phyloP scores from a whole-genome alignment of 257 asterid genomes.

The Hygrophila difformis region DNA sequence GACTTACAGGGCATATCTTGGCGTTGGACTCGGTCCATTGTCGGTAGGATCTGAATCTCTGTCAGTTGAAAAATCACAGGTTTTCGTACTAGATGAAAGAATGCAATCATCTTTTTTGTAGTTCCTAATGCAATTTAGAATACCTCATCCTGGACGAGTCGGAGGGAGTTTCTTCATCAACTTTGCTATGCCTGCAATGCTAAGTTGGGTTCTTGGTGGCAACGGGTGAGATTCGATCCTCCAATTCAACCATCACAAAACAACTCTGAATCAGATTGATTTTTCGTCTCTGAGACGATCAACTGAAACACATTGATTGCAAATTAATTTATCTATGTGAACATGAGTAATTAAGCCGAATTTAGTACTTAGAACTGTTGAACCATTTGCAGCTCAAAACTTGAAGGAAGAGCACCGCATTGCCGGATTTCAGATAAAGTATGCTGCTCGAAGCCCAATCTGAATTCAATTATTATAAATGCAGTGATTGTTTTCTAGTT shows the following conservation, averaged over 20 bases:
- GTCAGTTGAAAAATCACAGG: background rate
- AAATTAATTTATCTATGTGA: too few species aligned
- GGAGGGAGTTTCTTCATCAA: slow-evolving; percentile 82
- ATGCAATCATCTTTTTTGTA: slow-evolving; percentile 21
- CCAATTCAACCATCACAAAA: too few species aligned
- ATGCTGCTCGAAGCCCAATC: slow-evolving; percentile 18
- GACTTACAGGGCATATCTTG: slow-evolving; percentile 85
- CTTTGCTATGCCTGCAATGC: slow-evolving; percentile 91
- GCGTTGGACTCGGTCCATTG: slow-evolving; percentile 91
- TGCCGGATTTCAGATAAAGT: slow-evolving; percentile 93
- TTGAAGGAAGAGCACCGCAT: slow-evolving; percentile 73
- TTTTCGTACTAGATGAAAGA: slow-evolving; percentile 1
- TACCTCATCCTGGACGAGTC: slow-evolving; percentile 97
- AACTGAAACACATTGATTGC: too few species aligned
- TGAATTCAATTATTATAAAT: background rate
- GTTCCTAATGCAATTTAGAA: slow-evolving; percentile 73
- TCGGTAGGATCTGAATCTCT: slow-evolving; percentile 37
- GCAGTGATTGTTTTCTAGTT: background rate
- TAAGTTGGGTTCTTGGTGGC: slow-evolving; percentile 97
- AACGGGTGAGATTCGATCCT: slow-evolving; percentile 50
- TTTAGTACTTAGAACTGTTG: background rate
- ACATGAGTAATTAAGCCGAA: too few species aligned
- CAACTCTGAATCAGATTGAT: background rate
- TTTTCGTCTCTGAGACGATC: slow-evolving; percentile 1
- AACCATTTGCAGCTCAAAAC: slow-evolving; percentile 52